Evolutionary conservation across 495 filamentous ascomycete genomes (phyloP), one percentile per base, ranked within the genome.

Genomic region (Friedmanniomyces simplex): DNA sequence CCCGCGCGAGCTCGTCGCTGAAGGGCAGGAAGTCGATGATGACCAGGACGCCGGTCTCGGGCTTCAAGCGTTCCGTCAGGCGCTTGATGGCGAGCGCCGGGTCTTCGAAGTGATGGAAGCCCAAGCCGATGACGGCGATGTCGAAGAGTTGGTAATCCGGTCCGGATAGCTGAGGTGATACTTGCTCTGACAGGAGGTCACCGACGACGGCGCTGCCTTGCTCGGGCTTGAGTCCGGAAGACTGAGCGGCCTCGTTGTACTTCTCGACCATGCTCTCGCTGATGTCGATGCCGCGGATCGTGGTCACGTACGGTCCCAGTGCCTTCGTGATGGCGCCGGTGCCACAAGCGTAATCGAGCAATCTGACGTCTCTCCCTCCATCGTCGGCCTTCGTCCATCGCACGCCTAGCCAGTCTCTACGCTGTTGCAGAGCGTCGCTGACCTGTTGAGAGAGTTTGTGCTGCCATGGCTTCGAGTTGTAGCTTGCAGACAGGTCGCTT

Each of bases 291-390:
- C 85, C 85, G 18, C 79, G 63, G 24, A 81, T 77, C 54, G 80
- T 72, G 0, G 77, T 82, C 11, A 82, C 76, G 55, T 80, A 83
- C 6, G 82, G 80, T 13, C 75, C 79, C 22, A 86, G 70, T 32
- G 80, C 79, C 59, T 74, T 69, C 6, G 80, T 81, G 59, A 87
- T 73, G 59, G 75, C 54, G 4, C 86, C 87, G 18, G 85, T 81
- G 2, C 87, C 87, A 57, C 84, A 88, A 46, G 87, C 87, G 69
- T 89, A 91, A 60, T 91, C 87, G 11, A 91, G 71, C 50, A 88
- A 64, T 32, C 76, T 74, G 43, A 86, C 71, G 26, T 77, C 69
- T 55, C 74, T 18, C 57, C 65, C 34, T 63, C 53, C 28, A 45
- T 59, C 39, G 46, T 54, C 69, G 12, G 69, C 72, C 32, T 76